Evolutionary conservation across 2,329 filamentous ascomycete species (phyloP), one percentile per base, ranked within the genome.

Genomic region (Trichoderma aggressivum): DNA sequence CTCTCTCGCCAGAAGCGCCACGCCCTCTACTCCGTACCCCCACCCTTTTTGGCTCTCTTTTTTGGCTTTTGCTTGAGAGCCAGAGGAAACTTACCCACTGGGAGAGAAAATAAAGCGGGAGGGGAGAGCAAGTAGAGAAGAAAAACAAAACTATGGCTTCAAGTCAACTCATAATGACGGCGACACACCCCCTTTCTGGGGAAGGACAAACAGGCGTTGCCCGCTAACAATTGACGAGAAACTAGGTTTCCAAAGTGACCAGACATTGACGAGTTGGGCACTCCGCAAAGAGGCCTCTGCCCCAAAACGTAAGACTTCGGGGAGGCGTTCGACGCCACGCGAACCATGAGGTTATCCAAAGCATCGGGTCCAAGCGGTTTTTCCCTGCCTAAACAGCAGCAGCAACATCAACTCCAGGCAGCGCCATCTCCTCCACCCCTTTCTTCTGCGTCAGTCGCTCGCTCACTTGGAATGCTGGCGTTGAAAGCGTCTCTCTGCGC

Each of bases 301-400:
- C 28, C 56, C 28, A 30, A 36, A 65, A 16, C 24, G 62, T 65
- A 28, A 65, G 62, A 66, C 50, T 43, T 66, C 63, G 63, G 63
- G 63, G 63, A 66, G 63, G 63, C 63, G 63, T 43, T 12, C 21
- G 34, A 58, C 63, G 63, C 63, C 63, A 66, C 53, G 63, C 63
- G 24, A 58, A 2, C 50, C 32, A 56, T 58, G 58, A 60, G 30
- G 59, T 59, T 63, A 63, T 56, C 58, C 67, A 56, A 24, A 55
- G 59, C 26, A 43, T 32, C 67, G 59, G 67, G 67, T 63, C 47
- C 24, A 28, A 18, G 30, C 66, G 53, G 53, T 36, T 34, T 26
- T 21, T 34, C 26, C 24, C 28, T 43, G 32, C 43, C 43, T 8
- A 11, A n/a, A n/a, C 47, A 7, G 5, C 6, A 53, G 7, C 21